Evolutionary conservation across 2,329 filamentous ascomycete species (phyloP).

Genomic region (Colletotrichum lupini): DNA sequence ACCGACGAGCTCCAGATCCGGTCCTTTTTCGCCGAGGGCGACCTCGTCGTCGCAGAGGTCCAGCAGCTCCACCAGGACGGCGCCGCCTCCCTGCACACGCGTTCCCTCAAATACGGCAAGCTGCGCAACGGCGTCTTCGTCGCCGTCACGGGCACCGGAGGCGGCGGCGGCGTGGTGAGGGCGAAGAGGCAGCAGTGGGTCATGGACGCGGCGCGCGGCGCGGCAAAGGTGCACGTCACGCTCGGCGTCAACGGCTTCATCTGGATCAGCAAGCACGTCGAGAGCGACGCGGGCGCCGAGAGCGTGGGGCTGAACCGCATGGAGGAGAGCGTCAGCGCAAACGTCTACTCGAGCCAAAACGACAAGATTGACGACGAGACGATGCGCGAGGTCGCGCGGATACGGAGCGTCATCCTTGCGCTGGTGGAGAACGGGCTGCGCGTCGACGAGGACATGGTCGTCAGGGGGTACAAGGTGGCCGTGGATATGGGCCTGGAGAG

Average conservation of each 20-base stretch:
- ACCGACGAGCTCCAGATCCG: conserved; percentile 98
- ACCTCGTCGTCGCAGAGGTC: conserved; percentile 93
- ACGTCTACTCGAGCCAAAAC: conserved; percentile 95
- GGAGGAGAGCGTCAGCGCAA: conserved; percentile 86
- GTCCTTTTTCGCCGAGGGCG: conserved; percentile 96
- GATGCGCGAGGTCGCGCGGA: conserved; percentile 86
- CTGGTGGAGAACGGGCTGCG: conserved; percentile 84
- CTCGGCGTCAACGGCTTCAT: conserved; percentile 97
- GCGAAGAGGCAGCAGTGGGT: conserved; percentile 90
- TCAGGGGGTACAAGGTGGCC: conserved; percentile 83
- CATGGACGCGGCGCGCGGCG: conserved; percentile 66
- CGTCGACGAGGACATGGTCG: conserved; percentile 92
- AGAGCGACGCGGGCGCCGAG: conserved; percentile 62
- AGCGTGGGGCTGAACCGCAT: conserved; percentile 83
- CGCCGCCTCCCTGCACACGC: conserved; percentile 87
- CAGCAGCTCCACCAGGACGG: conserved; percentile 90
- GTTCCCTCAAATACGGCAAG: conserved; percentile 93
- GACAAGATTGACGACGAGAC: conserved; percentile 82
- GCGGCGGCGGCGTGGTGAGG: conserved; percentile 86
- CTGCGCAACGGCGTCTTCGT: conserved; percentile 93
- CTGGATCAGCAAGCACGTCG: conserved; percentile 89
- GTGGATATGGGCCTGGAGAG: conserved; percentile 77
- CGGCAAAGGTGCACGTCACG: conserved; percentile 82
- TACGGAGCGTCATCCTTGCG: conserved; percentile 83
- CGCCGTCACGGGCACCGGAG: conserved; percentile 82